Evolutionary conservation across 139 green algal species (phyloP).

Genomic region (Chlamydomonas urium): DNA sequence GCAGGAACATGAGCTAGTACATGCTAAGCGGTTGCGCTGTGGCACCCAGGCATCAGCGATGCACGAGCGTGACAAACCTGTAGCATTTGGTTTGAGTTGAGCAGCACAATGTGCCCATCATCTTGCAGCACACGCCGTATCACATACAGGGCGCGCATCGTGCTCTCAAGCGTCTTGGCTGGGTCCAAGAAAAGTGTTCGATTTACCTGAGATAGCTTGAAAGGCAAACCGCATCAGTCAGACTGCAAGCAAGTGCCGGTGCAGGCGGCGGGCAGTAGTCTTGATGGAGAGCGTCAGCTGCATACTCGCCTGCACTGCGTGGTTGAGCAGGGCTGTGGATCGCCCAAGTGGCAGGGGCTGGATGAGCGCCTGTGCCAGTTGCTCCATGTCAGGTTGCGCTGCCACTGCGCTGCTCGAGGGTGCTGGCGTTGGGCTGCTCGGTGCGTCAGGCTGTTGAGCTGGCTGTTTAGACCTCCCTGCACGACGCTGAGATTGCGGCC

Average conservation of each 20-base stretch:
- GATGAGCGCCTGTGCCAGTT: conserved; percentile 11
- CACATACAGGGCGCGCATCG: conserved; percentile 39
- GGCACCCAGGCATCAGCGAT: too few species aligned
- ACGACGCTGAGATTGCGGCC: too few species aligned
- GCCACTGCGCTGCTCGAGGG: too few species aligned
- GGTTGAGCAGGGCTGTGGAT: neutral
- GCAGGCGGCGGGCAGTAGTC: neutral
- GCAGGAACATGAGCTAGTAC: too few species aligned
- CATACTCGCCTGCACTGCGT: conserved; percentile 4
- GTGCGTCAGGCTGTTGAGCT: too few species aligned
- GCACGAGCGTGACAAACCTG: too few species aligned
- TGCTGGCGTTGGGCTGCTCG: too few species aligned
- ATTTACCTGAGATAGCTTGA: neutral
- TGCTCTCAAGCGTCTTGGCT: conserved; percentile 15
- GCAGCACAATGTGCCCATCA: conserved; percentile 45
- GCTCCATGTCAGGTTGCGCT: conserved; percentile 5
- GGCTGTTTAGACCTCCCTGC: too few species aligned
- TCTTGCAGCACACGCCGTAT: conserved; percentile 23
- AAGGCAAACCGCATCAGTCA: neutral
- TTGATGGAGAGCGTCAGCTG: neutral
- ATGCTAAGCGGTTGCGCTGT: too few species aligned
- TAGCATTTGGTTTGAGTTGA: conserved; percentile 48
- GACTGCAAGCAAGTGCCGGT: neutral
- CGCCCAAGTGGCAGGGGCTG: conserved; percentile 20
- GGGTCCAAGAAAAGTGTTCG: conserved; percentile 30